Evolutionary conservation across 1,284 basidiomycete species (phyloP).

Genomic region (Malassezia sympodialis): DNA sequence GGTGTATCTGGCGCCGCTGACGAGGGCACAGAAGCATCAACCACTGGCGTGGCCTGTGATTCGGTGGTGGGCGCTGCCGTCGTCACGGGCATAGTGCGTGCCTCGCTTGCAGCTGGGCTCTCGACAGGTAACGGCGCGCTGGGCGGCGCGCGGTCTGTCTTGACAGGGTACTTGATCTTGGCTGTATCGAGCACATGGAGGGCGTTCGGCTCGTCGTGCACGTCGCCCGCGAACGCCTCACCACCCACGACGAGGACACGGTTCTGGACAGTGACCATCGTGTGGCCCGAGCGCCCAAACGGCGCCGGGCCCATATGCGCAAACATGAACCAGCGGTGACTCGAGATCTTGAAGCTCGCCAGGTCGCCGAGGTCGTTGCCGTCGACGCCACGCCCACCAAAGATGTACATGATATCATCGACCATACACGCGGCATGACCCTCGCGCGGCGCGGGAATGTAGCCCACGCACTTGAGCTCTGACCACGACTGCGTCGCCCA

Average conservation of each 20-base stretch:
- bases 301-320: constrained; percentile 97
- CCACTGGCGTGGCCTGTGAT: background rate
- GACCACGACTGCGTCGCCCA: constrained; percentile 72
- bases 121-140: background rate
- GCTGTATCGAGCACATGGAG: constrained; percentile 59
- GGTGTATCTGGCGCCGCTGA: background rate
- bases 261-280: constrained; percentile 79
- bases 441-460: constrained; percentile 89
- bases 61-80: background rate
- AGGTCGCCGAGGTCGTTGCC: constrained; percentile 91
- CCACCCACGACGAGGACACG: constrained; percentile 88
- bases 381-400: constrained; percentile 91
- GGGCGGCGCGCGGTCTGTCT: constrained; percentile 19
- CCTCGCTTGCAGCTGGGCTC: background rate
- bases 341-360: constrained; percentile 84
- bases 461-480: constrained; percentile 91
- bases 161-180: constrained; percentile 48
- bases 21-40: background rate
- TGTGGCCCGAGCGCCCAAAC: constrained; percentile 79
- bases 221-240: constrained; percentile 64
- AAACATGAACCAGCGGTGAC: constrained; percentile 88
- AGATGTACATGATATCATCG: constrained; percentile 95
- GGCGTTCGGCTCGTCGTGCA: constrained; percentile 68
- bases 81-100: background rate
- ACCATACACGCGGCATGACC: constrained; percentile 93